Conservation (phyloP, 2,329 filamentous ascomycete species). For the Claviceps paspali region DNA sequence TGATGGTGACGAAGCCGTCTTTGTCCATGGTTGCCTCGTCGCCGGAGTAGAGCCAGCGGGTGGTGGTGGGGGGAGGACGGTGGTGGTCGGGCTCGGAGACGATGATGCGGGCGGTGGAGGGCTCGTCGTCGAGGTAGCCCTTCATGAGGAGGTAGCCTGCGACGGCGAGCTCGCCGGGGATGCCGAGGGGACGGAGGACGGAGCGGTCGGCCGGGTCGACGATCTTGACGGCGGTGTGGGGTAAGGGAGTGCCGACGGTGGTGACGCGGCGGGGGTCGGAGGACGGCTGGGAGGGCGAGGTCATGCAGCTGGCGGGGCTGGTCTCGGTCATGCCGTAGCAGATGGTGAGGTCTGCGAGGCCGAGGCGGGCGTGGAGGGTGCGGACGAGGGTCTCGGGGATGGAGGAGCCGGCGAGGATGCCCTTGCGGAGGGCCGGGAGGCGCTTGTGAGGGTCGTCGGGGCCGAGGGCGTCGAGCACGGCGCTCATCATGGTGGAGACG, state of each 20-base stretch:
- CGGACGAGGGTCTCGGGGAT: constrained; percentile 73
- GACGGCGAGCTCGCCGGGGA: constrained; percentile 68
- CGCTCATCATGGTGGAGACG: constrained; percentile 88
- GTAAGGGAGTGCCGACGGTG: constrained; percentile 66
- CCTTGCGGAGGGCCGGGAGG: constrained; percentile 74
- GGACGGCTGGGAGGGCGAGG: constrained; percentile 59
- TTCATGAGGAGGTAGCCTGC: constrained; percentile 82
- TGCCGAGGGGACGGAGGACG: constrained; percentile 49
- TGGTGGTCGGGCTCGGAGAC: no score
- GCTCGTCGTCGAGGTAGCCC: constrained; percentile 70
- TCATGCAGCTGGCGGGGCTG: constrained; percentile 66
- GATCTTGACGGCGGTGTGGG: constrained; percentile 64
- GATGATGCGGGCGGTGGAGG: no score
- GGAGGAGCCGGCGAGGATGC: constrained; percentile 78
- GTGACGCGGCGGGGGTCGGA: constrained; percentile 56
- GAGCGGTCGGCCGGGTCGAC: constrained; percentile 51
- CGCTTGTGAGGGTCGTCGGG: no score
- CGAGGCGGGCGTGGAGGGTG: constrained; percentile 56
- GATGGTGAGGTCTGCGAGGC: constrained; percentile 71
- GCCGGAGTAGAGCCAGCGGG: constrained; percentile 89
- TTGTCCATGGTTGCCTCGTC: constrained; percentile 80
- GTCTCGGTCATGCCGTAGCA: constrained; percentile 98
- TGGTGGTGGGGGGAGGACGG: no score
- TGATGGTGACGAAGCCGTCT: constrained; percentile 76
- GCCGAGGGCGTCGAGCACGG: constrained; percentile 62